Conservation (phyloP, 768 basidiomycete species). For the Russula olivacea region DNA sequence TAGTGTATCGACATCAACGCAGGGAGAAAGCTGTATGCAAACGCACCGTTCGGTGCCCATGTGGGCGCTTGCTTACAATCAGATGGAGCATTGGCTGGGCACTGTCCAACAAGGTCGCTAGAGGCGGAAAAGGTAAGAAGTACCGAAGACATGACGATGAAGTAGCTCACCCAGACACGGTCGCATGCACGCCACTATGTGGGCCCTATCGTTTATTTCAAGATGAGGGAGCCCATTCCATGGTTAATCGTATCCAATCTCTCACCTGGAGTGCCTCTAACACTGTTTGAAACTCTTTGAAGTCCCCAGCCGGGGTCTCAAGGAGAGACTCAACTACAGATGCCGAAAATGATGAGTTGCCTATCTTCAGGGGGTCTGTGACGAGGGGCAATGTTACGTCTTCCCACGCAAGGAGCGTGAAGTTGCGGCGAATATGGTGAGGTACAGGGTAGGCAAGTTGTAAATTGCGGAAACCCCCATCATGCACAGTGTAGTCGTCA, state of each 20-base stretch:
- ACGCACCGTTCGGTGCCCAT: conserved; percentile 33
- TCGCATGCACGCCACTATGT: conserved; percentile 31
- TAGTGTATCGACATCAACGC: background rate
- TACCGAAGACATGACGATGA: background rate
- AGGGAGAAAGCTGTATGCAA: background rate
- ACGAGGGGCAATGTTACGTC: conserved; percentile 2
- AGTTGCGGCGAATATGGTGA: conserved; percentile 34
- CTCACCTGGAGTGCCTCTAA: conserved; percentile 31
- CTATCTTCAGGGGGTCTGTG: conserved; percentile 26
- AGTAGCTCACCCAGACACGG: conserved; percentile 9
- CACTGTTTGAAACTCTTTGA: conserved; percentile 30
- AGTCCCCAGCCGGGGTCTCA: conserved; percentile 31
- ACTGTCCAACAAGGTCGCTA: conserved; percentile 32
- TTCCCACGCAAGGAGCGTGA: conserved; percentile 26
- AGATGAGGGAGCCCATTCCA: background rate
- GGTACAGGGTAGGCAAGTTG: conserved; percentile 32
- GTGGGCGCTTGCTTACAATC: conserved; percentile 30
- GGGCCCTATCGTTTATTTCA: conserved; percentile 29
- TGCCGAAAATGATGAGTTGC: conserved; percentile 30
- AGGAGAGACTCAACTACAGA: conserved; percentile 28
- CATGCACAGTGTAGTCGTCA: conserved; percentile 26
- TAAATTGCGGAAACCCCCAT: conserved; percentile 31
- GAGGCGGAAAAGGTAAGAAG: background rate
- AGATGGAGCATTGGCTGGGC: conserved; percentile 28
- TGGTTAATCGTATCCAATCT: background rate